phyloP scores from a whole-genome alignment of 345 rosid species.

The Tarenaya hassleriana region DNA sequence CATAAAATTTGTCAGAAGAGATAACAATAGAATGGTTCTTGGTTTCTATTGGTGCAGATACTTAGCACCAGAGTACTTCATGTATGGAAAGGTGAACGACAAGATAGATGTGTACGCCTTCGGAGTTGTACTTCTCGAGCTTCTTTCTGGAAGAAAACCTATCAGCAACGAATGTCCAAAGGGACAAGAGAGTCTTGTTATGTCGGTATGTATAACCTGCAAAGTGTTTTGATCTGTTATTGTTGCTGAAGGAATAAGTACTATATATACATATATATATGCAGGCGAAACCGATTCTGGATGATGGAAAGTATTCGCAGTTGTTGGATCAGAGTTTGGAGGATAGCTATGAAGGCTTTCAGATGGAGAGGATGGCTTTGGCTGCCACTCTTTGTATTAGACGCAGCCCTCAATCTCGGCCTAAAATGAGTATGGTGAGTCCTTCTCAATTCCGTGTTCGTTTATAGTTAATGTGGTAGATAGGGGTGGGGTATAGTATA shows the following conservation, averaged over 20 bases:
- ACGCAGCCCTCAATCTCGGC: slow-evolving; percentile 62
- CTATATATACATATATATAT: slow-evolving; percentile 12
- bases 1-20: slow-evolving; percentile 2
- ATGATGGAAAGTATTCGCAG: slow-evolving; percentile 49
- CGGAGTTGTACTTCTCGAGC: slow-evolving; percentile 95
- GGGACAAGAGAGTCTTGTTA: slow-evolving; percentile 82
- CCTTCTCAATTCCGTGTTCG: background rate
- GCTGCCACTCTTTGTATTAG: slow-evolving; percentile 82
- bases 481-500: too few relatives aligned
- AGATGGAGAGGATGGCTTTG: slow-evolving; percentile 68
- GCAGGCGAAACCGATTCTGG: slow-evolving; percentile 82
- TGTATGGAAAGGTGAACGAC: slow-evolving; percentile 85
- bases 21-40: slow-evolving; percentile 11
- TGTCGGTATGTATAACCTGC: slow-evolving; percentile 85
- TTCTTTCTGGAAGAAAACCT: slow-evolving; percentile 84
- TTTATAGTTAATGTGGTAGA: too few relatives aligned
- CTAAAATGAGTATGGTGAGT: slow-evolving; percentile 71
- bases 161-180: slow-evolving; percentile 56
- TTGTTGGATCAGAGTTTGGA: slow-evolving; percentile 55
- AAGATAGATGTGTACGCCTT: slow-evolving; percentile 91
- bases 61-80: slow-evolving; percentile 96
- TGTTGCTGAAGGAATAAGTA: background rate
- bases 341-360: slow-evolving; percentile 31
- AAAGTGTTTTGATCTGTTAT: background rate
- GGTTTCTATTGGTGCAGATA: slow-evolving; percentile 47